Evolutionary conservation across 2,329 filamentous ascomycete species (phyloP).

Genomic region (Paracoccidioides brasiliensis): DNA sequence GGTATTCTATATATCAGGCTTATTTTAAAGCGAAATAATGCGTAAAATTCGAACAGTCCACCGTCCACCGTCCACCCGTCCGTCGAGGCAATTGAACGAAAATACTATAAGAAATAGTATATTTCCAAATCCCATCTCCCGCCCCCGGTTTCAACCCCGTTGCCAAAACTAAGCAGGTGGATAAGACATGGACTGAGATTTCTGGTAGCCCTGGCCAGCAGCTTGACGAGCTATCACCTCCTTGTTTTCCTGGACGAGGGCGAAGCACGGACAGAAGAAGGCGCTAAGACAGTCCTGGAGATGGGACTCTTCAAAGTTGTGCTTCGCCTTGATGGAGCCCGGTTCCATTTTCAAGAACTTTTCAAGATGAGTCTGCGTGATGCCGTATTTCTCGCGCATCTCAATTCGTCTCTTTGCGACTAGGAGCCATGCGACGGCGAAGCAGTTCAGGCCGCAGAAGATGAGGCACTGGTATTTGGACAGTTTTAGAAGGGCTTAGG

Average conservation of each 20-base stretch:
- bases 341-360: constrained; percentile 6
- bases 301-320: constrained; percentile 2
- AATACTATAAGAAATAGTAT: not conserved
- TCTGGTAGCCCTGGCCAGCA: constrained; percentile 2
- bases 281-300: constrained; percentile 3
- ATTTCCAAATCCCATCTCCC: not conserved
- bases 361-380: constrained; percentile 5
- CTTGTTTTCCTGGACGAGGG: constrained; percentile 5
- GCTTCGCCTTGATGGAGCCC: constrained; percentile 5
- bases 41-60: too few species aligned
- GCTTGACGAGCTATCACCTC: constrained; percentile 1
- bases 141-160: not conserved
- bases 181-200: constrained; percentile 3
- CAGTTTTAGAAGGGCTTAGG: not conserved
- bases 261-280: constrained; percentile 5
- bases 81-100: too few species aligned
- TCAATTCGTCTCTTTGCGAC: constrained; percentile 3
- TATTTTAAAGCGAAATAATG: too few species aligned
- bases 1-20: too few species aligned
- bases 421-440: constrained; percentile 3
- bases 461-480: constrained; percentile 1
- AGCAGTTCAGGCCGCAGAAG: constrained; percentile 5
- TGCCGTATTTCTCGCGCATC: constrained; percentile 5
- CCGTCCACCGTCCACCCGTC: too few species aligned
- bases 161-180: not conserved